Evolutionary conservation across 768 basidiomycete species (phyloP), one percentile per base, ranked within the genome.

Genomic region (Boletus patriciae): DNA sequence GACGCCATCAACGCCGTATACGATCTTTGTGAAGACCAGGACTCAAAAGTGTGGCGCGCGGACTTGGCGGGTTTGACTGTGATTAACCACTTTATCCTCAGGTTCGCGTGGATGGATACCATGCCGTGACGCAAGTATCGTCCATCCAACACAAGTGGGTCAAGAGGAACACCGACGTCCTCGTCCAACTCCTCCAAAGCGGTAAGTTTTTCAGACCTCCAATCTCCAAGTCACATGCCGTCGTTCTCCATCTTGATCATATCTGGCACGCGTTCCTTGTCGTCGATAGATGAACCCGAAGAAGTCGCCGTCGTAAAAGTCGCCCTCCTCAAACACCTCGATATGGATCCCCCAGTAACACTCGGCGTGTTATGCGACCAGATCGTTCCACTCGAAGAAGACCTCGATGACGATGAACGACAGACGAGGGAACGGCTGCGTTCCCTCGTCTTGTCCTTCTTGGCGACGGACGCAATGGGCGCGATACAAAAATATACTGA

Each of bases 1-100:
- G 81, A 81, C 21, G 85, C 85, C 7, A 87, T 90, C 64, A 85
- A 90, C 62, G 84, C 85, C n/a, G 79, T 90, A 13, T 90, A 89
- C 63, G 88, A 90, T 71, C 73, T 90, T 0, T 90, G 88, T 66
- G 88, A 90, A 68, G 88, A 90, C 73, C 80, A 80, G 46, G 78
- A 80, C 38, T 62, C 78, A 13, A 73, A 74, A 60, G 87, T 86
- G 61, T 42, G 76, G 56, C 51, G 19, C 19, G 42, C 34, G 16
- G 42, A 43, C 59, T 49, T 38, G 61, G 55, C 46, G 33, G 50
- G 34, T 19, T 44, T 29, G 46, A 43, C 55, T 54, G 48, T 36
- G 23, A 52, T 55, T 60, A 21, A 62, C 16, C 27, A 45, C 10
- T 48, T 31, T 18, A 18, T 41, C 29, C 55, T 10, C 56, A 88